Base-by-base conservation (phyloP, 1,284 basidiomycete genomes). In the Sutorius eximius region DNA sequence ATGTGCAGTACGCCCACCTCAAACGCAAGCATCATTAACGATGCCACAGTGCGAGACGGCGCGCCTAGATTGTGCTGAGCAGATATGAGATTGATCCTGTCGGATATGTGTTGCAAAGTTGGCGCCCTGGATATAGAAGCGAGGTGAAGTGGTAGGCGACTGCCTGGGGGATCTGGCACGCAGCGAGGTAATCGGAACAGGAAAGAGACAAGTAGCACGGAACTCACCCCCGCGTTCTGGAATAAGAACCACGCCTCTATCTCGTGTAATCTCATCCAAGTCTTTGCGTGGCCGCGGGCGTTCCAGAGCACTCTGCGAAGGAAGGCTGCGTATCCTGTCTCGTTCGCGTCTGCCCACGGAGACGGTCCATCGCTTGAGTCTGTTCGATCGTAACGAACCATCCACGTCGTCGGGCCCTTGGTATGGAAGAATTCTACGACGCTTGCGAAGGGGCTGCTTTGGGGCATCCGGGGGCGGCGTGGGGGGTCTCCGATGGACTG, bases 51-150 rank as follows among this genome's bases (percentile, higher is more conserved):
- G 45, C 82, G 82, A 5, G 80, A 76, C 0, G 89, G 87, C 16
- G 78, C 70, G 9, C 73, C 74, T 5, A 92, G 70, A 58, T 86
- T 83, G 60, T 91, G 84, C 64, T 92, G 89, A 0, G 87, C 85
- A 45, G 83, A 89, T 57, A 91, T 87, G 34, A 92, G 81, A 64
- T 89, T 89, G 56, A 91, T 82, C 52, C 88, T 79, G 58, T 92
- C 89, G 6, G 82, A 80, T 37, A 92, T 82, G 59, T 91, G 88
- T 61, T 89, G 87, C n/a, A 86, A 64, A 0, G 85, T 88, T 5
- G 87, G 83, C 4, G 83, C 82, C 56, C 85, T 81, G 4, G 86
- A 85, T 51, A 81, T 78, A 10, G 87, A 82, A 34, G 87, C 82
- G 15, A 92, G 76, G 50, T 88, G 85, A 5, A 91, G 75, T 1